Base-by-base conservation (phyloP, 163 green algal species). In the Scenedesmus sp. region DNA sequence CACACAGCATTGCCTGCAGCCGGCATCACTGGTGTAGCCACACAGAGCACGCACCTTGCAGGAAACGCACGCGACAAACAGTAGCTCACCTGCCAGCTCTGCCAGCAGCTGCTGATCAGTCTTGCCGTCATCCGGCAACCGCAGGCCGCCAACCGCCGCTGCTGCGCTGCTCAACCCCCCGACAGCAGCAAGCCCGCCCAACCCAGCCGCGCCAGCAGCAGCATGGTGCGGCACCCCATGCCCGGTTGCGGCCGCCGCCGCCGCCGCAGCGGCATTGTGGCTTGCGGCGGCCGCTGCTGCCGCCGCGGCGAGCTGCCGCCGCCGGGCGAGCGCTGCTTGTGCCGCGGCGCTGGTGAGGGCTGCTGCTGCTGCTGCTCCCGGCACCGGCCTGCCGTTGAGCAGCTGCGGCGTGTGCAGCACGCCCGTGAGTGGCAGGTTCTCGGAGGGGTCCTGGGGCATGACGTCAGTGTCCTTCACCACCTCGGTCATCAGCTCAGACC, bases 401-500 rank as follows among this genome's bases (percentile, higher is more conserved):
- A 96, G 6, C 49, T 91, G 43, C 13, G 88, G 92, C 15, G 65
- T 35, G 33, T 85, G 33, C 6, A 81, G 24, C 30, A 83, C 0
- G 35, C 92, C 78, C 9, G 72, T 72, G 20, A 94, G 49, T 56
- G 96, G 94, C 89, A 98, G 91, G 86, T 92, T 93, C 37, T 97
- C 94, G 65, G 79, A 89, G 9, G 96, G 96, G 82, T 98, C 94
- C 13, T 93, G 59, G 0, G 96, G 95, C 95, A 97, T 97, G 33
- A 98, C 92, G 83, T 98, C 95, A 30, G 95, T 92, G 92, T 98
- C 97, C 3, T 89, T 87, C 26, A 98, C 93, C 83, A 97, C 87
- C 91, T 98, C 94, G 33, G 96, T 95, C 30, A 94, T 94, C 61
- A 99, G 94, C 79, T 98, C 97, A n/a, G 93, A 92, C 83, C 96